Evolutionary conservation across 139 green algal genomes (phyloP), one percentile per base, ranked within the genome.

Genomic region (Chlorella sp.): DNA sequence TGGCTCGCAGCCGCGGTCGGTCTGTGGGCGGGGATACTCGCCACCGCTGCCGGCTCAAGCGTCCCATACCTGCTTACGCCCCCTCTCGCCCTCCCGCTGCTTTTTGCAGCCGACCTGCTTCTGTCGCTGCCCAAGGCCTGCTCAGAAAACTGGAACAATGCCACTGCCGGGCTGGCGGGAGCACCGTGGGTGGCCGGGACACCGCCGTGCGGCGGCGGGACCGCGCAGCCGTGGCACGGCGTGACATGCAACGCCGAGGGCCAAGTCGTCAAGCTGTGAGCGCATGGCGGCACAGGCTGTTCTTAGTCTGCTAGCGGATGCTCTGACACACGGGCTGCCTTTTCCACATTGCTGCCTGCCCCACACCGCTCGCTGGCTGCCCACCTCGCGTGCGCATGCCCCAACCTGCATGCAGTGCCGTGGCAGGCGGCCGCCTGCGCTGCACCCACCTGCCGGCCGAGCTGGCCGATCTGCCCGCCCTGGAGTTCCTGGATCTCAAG

Each of bases 191-290:
- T 43, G 19, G 68, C 38, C 16, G 68, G 68, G 38, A 75, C 68
- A 38, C 68, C 36, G 36, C 68, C 68, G 1, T 75, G 68, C 68
- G 68, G 68, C 68, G 68, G 36, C 36, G 17, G 44, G 34, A 41
- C 20, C 17, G 68, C 68, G 17, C 34, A 75, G 68, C 68, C 68
- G 6, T 75, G 68, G 68, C 28, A 34, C 36, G 68, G 68, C 36
- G 68, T 75, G 34, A 43, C 38, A 2, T 75, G 68, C 38, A 48
- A 43, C 4, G 38, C 14, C 16, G 16, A 48, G 34, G 68, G 68
- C 68, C 36, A 40, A 19, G 68, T 75, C 16, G 44, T 41, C 26
- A 43, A 75, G 68, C 68, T 75, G 68, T 75, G 68, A 75, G 68
- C 30, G 32, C 4, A 24, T 7, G 34, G n/a, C 9, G 14, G 16